Conservation (phyloP, 129 eudicot genomes). For the Helianthus annuus region DNA sequence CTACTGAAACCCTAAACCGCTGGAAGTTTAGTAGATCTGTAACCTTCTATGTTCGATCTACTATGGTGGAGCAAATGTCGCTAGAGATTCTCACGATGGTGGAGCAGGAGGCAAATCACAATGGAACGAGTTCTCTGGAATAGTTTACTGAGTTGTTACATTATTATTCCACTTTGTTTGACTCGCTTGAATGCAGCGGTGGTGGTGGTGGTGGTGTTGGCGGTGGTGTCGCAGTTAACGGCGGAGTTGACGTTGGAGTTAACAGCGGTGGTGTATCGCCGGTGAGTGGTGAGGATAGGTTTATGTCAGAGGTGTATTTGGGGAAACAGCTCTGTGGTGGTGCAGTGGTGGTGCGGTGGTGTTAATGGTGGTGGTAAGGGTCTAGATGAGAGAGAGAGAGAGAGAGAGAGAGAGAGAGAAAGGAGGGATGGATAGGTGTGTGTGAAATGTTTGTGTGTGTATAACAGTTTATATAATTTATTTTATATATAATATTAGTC, state of each 20-base stretch:
- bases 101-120: slow-evolving; percentile 80
- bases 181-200: slow-evolving; percentile 66
- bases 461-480: no score
- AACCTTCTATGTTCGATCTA: no score
- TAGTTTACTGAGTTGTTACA: slow-evolving; percentile 75
- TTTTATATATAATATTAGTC: no score
- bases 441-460: no score
- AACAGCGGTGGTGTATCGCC: slow-evolving; percentile 18
- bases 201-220: no score
- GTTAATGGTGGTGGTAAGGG: no score
- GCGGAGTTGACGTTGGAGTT: slow-evolving; percentile 13
- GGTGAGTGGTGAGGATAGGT: slow-evolving; percentile 45
- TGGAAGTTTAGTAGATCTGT: no score
- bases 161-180: slow-evolving; percentile 78
- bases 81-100: slow-evolving; percentile 72
- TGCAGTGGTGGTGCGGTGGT: no score
- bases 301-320: slow-evolving; percentile 77
- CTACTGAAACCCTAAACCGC: no score
- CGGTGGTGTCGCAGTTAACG: slow-evolving; percentile 22
- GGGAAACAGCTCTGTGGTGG: slow-evolving; percentile 58
- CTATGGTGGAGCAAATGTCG: slow-evolving; percentile 46
- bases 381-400: no score
- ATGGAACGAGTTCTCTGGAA: slow-evolving; percentile 62
- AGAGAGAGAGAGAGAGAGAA: no score
- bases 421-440: no score